Evolutionary conservation across 73 alveolate genomes (phyloP), one percentile per base, ranked within the genome.

Genomic region (Paramecium caudatum): DNA sequence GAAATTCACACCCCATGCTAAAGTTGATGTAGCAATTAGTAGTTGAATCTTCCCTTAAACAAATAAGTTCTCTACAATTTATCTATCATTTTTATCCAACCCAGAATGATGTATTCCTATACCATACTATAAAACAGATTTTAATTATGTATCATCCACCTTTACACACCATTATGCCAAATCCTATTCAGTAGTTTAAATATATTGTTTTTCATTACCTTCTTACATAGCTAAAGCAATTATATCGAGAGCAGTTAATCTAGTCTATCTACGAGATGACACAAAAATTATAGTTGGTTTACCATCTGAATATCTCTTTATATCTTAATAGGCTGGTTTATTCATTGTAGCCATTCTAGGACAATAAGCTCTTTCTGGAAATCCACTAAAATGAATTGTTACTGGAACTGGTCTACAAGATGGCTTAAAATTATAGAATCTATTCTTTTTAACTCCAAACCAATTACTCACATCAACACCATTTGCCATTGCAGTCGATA

Each of bases 21-120:
- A 94, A 15, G 99, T 99, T 45, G 99, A 92, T 10, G 99, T 99
- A 46, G 99, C 98, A 15, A 99, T 98, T 48, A 99, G 95, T 36
- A 99, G 95, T 92, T 97, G 62, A 45, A 98, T 97, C 91, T 96
- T 96, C 68, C 95, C 98, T 90, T 94, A 94, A 27, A 96, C 97
- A 82, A 98, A 98, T 84, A 98, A 95, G 55, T 98, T 96, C 92
- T 98, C 99, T n/a, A 98, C 99, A 30, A 98, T 97, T 91, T 95
- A 95, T 91, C 99, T 95, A 82, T 98, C 99, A 82, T 93, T 90
- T 90, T 97, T 99, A 15, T 98, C 92, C 13, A 98, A 96, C 46
- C 99, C 99, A 0, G 99, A 99, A 94, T 98, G 99, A 97, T 98
- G 99, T 93, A 98, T 96, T 81, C 99, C 99, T n/a, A 98, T 93